phyloP scores from a whole-genome alignment of 2,329 filamentous ascomycete species.

The Calonectria pseudoturangicola region DNA sequence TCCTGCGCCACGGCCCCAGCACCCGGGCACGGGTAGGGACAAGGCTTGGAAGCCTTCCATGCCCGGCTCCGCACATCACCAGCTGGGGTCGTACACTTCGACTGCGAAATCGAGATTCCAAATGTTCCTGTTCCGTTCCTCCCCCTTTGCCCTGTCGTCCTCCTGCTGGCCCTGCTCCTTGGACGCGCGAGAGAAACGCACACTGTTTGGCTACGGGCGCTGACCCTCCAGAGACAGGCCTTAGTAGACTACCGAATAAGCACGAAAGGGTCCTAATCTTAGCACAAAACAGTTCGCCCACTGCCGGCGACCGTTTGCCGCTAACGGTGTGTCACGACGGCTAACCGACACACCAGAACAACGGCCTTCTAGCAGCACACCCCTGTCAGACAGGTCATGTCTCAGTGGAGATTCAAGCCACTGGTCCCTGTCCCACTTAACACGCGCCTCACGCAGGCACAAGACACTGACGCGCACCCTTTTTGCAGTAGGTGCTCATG shows the following conservation, averaged over 20 bases:
- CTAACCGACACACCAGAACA: neutral
- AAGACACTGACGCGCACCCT: neutral
- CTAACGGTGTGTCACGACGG: constrained; percentile 18
- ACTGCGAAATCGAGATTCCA: constrained; percentile 6
- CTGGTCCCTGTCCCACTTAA: constrained; percentile 45
- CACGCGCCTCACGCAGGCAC: constrained; percentile 54
- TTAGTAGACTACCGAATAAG: neutral
- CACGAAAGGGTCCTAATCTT: neutral
- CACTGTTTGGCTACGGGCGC: constrained; percentile 4
- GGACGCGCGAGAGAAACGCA: constrained; percentile 4
- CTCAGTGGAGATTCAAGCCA: constrained; percentile 24
- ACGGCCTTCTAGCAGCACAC: constrained; percentile 9
- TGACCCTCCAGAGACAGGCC: neutral
- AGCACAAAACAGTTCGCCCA: constrained; percentile 21
- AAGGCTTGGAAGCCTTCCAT: neutral
- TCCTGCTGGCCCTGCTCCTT: neutral
- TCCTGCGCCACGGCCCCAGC: constrained; percentile 23
- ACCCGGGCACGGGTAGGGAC: constrained; percentile 20
- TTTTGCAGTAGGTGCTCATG: constrained; percentile 3
- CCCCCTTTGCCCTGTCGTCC: neutral
- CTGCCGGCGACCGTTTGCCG: constrained; percentile 6
- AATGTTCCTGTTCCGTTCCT: neutral
- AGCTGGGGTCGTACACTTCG: neutral
- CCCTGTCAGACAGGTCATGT: constrained; percentile 45
- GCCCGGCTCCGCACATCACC: constrained; percentile 4